These are phyloP conservation scores for Carex scoparia DNA, from an alignment of 176 grass and related monocot genomes.

Conservation along the genomic window DNA sequence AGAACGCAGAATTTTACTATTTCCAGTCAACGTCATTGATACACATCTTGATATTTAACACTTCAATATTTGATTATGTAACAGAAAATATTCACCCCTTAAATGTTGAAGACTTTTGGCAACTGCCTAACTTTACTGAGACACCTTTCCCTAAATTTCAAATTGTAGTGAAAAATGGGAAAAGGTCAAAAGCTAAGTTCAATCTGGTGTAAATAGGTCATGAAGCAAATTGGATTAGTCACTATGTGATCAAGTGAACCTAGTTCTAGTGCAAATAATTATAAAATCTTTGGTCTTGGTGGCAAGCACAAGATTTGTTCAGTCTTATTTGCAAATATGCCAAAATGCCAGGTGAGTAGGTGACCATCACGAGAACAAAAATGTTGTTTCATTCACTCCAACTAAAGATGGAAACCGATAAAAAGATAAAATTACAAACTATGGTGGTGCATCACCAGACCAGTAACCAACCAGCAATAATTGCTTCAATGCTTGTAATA, in stretches of 20 bases:
- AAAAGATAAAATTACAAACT: conserved; percentile 14
- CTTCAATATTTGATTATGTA: background rate
- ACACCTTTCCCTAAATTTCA: background rate
- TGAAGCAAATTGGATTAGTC: background rate
- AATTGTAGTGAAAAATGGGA: background rate
- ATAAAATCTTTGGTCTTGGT: background rate
- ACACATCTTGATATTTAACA: background rate
- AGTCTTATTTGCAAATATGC: background rate
- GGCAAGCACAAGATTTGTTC: background rate
- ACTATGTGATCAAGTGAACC: background rate
- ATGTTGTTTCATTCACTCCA: background rate
- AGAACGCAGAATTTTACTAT: background rate
- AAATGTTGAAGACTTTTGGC: background rate
- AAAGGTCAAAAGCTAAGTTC: background rate
- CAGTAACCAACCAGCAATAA: background rate
- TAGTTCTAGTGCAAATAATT: background rate
- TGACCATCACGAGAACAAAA: background rate
- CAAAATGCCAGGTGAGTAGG: background rate
- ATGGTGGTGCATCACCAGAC: background rate
- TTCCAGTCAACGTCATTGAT: background rate
- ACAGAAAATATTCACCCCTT: background rate
- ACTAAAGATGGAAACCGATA: background rate
- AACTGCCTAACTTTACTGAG: background rate
- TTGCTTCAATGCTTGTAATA: background rate
- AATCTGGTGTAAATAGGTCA: background rate